Evolutionary conservation across 352 stramenopile species (phyloP).

Genomic region (Blastocystis sp.): DNA sequence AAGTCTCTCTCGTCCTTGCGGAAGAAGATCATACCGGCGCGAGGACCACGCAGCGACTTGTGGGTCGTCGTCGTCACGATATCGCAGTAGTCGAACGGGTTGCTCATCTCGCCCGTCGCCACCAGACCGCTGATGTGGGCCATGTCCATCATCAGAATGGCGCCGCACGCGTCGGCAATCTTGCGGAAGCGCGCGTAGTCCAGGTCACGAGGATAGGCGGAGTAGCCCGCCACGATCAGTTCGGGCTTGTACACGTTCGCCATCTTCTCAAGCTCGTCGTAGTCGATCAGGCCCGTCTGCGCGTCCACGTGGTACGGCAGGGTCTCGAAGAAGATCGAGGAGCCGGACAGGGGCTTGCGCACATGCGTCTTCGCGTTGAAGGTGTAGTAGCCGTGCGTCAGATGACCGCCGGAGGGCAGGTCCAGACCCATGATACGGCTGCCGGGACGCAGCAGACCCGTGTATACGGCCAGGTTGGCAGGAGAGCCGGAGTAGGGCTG

Average conservation of each 20-base stretch:
- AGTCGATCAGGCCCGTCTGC: constrained; percentile 94
- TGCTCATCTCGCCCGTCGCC: constrained; percentile 77
- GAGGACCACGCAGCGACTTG: too few relatives aligned
- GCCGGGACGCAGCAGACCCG: too few relatives aligned
- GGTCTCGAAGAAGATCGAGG: background rate
- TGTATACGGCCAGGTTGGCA: too few relatives aligned
- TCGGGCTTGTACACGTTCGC: constrained; percentile 88
- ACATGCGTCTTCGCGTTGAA: background rate
- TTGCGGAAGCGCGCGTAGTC: constrained; percentile 97
- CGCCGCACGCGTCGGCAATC: constrained; percentile 88
- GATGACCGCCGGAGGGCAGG: too few relatives aligned
- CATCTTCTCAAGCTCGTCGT: constrained; percentile 92
- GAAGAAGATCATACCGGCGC: too few relatives aligned
- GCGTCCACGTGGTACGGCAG: constrained; percentile 95
- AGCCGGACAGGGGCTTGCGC: constrained; percentile 36
- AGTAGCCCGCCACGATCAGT: constrained; percentile 95
- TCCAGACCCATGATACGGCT: too few relatives aligned
- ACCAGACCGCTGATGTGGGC: constrained; percentile 83
- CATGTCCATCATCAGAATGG: constrained; percentile 85
- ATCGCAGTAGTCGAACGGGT: background rate
- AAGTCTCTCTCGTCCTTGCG: too few relatives aligned
- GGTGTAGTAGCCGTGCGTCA: too few relatives aligned
- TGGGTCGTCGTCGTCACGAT: too few relatives aligned
- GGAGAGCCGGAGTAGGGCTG: too few relatives aligned
- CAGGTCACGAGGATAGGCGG: constrained; percentile 90